These are phyloP conservation scores for Apiotrichum brassicae DNA, from an alignment of 1,284 basidiomycete species.

Conservation along the genomic window DNA sequence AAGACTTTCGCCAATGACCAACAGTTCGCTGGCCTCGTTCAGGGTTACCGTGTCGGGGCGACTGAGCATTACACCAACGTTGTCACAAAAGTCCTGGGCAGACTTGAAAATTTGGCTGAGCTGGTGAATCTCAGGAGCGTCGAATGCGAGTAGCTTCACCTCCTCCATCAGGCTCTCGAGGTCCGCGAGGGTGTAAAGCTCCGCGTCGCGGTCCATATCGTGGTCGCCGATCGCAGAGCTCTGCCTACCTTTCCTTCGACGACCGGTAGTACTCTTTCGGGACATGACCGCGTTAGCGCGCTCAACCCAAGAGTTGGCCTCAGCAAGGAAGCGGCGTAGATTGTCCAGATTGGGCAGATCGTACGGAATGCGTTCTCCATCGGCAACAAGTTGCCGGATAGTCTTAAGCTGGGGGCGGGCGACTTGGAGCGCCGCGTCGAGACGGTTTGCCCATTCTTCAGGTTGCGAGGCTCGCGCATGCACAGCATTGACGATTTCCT, in stretches of 20 bases:
- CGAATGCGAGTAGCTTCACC: conserved; percentile 40
- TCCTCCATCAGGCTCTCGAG: conserved; percentile 30
- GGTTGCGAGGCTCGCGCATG: conserved; percentile 68
- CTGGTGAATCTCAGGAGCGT: conserved; percentile 41
- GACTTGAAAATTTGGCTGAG: conserved; percentile 31
- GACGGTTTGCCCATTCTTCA: conserved; percentile 64
- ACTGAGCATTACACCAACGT: conserved; percentile 30
- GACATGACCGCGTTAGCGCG: conserved; percentile 29
- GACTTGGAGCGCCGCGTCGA: conserved; percentile 64
- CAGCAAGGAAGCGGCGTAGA: conserved; percentile 69
- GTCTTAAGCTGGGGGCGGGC: conserved; percentile 66
- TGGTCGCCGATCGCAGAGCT: conserved; percentile 25
- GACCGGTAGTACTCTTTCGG: conserved; percentile 33
- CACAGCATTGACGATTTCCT: conserved; percentile 61
- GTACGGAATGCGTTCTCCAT: conserved; percentile 78
- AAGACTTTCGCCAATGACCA: conserved; percentile 40
- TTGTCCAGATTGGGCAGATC: conserved; percentile 64
- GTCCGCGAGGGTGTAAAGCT: conserved; percentile 25
- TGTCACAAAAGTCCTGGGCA: conserved; percentile 33
- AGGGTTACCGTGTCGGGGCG: conserved; percentile 28
- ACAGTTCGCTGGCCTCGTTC: conserved; percentile 28
- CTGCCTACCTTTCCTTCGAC: conserved; percentile 28
- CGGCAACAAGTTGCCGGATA: conserved; percentile 68
- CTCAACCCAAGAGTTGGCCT: conserved; percentile 73
- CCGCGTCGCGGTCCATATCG: conserved; percentile 29